Evolutionary conservation across 2,329 filamentous ascomycete genomes (phyloP), one percentile per base, ranked within the genome.

Genomic region (Colletotrichum aenigma): DNA sequence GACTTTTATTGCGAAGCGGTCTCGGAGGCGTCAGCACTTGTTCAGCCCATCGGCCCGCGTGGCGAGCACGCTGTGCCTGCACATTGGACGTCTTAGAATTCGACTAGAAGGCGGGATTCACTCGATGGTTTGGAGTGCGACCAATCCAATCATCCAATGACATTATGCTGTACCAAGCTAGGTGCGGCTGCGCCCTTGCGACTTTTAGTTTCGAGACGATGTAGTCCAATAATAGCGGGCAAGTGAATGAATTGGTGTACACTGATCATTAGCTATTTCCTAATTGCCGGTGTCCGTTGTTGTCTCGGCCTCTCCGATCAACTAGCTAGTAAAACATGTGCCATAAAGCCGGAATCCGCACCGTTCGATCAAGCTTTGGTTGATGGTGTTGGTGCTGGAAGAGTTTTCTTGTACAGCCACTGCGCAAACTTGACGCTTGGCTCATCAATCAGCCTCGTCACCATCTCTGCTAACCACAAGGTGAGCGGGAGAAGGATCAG

Each of bases 401-500:
- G 75, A 4, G 87, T 86, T 79, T 83, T 86, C 74, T 83, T 86
- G 82, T 94, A 93, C 21, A 92, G 74, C 90, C 90, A 91, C 34
- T 87, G 85, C 13, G 90, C 83, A 78, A 93, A 88, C 62, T 83
- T 88, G 18, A 94, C 90, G 64, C 89, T 89, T 2, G 91, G 91
- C 77, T 92, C 89, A 77, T 94, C 92, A 18, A 93, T 83, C 21
- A 86, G 78, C 61, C 85, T 87, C 2, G 91, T 93, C 3, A 88
- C 87, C 8, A 92, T 72, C 69, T 93, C 91, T 4, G 91, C 90
- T 26, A 89, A 74, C 85, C 88, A 91, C 4, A 93, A 83, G 0
- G 91, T 93, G 24, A 92, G 69, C 1, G 92, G 92, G 66, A 93
- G 78, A 5, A 93, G 81, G 34, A 94, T 83, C 9, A 94, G 34